A percentile compares a stretch with the other conserved stretches of the same genome.
phyloP scores from a whole-genome alignment of 352 stramenopile genomes.

The Salisapilia sapeloensis region DNA sequence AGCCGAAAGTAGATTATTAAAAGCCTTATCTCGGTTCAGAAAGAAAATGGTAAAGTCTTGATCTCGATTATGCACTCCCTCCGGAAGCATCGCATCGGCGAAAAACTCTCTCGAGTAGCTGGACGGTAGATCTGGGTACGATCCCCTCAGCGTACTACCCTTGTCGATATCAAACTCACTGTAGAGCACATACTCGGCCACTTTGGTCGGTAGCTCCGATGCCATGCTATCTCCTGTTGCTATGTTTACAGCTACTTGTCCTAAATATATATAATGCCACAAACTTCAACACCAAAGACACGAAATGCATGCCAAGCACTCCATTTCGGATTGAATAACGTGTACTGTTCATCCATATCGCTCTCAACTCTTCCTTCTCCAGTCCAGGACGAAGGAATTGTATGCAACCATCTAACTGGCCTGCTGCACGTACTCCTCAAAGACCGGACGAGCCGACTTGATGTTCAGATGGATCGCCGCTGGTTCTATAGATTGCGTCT shows the following conservation, averaged over 20 bases:
- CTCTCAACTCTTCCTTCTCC: no score
- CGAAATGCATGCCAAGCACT: no score
- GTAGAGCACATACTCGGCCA: slow-evolving; percentile 63
- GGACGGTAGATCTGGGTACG: slow-evolving; percentile 30
- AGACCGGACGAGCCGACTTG: slow-evolving; percentile 88
- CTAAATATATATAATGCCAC: no score
- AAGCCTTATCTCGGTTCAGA: slow-evolving; percentile 42
- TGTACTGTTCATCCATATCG: no score
- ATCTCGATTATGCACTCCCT: slow-evolving; percentile 77
- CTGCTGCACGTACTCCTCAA: slow-evolving; percentile 94
- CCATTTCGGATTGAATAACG: no score
- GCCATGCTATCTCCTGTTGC: no score
- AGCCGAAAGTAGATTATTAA: slow-evolving; percentile 1
- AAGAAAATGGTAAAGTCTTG: slow-evolving; percentile 82
- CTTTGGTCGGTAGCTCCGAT: no score
- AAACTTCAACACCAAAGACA: no score
- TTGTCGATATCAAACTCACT: slow-evolving; percentile 81
- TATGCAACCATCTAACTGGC: no score
- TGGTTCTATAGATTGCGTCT: slow-evolving; percentile 32
- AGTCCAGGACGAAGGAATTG: no score
- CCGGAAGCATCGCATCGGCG: slow-evolving; percentile 75
- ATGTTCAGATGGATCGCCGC: slow-evolving; percentile 95
- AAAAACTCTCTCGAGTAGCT: slow-evolving; percentile 83
- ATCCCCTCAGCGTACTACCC: slow-evolving; percentile 64
- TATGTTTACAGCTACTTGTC: no score